Percentiles rank a stretch among this genome's conserved stretches.
These are phyloP conservation scores for Euphorbia celastroides DNA, from an alignment of 441 rosid species.

Conservation along the genomic window DNA sequence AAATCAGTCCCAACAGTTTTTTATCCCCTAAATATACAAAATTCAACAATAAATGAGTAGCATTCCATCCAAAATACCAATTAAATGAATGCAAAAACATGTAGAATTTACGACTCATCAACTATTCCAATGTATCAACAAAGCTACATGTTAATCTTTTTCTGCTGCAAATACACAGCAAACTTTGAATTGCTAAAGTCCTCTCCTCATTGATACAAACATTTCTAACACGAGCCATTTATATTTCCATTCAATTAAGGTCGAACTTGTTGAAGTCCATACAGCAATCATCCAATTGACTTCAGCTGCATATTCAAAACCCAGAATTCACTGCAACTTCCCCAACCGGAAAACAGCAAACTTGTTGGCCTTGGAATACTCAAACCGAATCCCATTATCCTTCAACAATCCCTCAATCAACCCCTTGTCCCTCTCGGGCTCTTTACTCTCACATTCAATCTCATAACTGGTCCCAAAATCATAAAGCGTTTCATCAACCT, in stretches of 20 bases:
- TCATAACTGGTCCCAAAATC: conserved; percentile 66
- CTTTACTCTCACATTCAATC: conserved; percentile 73
- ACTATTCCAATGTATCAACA: neutral
- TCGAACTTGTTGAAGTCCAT: too few relatives aligned
- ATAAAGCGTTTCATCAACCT: conserved; percentile 74
- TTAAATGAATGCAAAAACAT: too few relatives aligned
- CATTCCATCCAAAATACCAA: too few relatives aligned
- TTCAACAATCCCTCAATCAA: conserved; percentile 56
- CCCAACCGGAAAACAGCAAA: conserved; percentile 46
- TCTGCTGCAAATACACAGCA: neutral
- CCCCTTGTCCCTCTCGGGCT: conserved; percentile 59
- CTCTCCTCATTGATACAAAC: neutral
- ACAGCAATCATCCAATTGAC: neutral
- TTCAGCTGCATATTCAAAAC: neutral
- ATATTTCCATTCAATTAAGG: too few relatives aligned
- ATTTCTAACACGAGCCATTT: too few relatives aligned
- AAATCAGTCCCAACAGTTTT: too few relatives aligned
- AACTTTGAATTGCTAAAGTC: neutral
- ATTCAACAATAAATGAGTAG: too few relatives aligned
- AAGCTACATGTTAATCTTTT: neutral
- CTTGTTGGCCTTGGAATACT: conserved; percentile 41
- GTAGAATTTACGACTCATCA: too few relatives aligned
- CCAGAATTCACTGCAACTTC: conserved; percentile 26
- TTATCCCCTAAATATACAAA: too few relatives aligned
- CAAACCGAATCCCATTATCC: conserved; percentile 47